phyloP scores from a whole-genome alignment of 768 basidiomycete species.

The Sarcomyxa edulis region DNA sequence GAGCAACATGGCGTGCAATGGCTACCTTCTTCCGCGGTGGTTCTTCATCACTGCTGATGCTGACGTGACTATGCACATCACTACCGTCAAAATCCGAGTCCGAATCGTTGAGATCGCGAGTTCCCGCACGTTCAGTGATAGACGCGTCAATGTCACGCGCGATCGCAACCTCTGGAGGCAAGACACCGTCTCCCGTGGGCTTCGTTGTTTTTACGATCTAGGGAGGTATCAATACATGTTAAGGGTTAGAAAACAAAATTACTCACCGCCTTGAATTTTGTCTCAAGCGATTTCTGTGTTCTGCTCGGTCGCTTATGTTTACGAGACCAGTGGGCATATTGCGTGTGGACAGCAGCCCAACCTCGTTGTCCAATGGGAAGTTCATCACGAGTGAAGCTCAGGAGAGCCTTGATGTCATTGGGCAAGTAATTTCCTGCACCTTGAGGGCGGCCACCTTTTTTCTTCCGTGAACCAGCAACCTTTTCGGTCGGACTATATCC shows the following conservation, averaged over 20 bases:
- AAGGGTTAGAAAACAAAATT: conserved; percentile 3
- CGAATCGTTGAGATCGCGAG: conserved; percentile 10
- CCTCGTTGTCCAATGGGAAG: conserved; percentile 15
- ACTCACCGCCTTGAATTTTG: too few relatives aligned
- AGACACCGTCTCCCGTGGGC: too few relatives aligned
- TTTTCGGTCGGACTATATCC: too few relatives aligned
- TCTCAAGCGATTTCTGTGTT: too few relatives aligned
- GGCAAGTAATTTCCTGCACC: conserved; percentile 13
- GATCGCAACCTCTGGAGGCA: too few relatives aligned
- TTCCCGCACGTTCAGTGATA: conserved; percentile 15
- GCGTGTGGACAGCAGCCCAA: conserved; percentile 9
- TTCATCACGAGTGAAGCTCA: conserved; percentile 8
- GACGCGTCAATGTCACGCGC: conserved; percentile 14
- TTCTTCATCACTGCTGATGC: conserved; percentile 2
- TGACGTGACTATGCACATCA: too few relatives aligned
- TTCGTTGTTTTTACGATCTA: too few relatives aligned
- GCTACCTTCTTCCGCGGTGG: not conserved
- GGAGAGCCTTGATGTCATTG: conserved; percentile 9
- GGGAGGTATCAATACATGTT: conserved; percentile 4
- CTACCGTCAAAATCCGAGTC: conserved; percentile 13
- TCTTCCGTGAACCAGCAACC: too few relatives aligned
- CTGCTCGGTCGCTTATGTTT: too few relatives aligned
- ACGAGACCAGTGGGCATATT: conserved; percentile 13
- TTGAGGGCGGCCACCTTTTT: conserved; percentile 8
- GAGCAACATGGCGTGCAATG: conserved; percentile 1